Evolutionary conservation across 2,329 filamentous ascomycete species (phyloP), one percentile per base, ranked within the genome.

Genomic region (Nemania sp.): DNA sequence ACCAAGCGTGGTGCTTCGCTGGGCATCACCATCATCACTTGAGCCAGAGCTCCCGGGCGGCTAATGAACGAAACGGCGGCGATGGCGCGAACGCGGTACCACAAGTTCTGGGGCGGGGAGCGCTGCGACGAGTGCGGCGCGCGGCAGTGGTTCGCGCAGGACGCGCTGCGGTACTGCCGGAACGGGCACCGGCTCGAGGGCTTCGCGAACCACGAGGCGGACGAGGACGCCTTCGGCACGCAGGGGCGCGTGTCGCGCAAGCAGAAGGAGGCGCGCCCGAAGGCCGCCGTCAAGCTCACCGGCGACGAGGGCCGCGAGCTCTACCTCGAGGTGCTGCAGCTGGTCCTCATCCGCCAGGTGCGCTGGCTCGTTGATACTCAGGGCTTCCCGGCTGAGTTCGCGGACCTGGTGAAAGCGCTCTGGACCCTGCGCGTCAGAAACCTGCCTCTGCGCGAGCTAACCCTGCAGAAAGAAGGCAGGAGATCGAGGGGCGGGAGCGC

Each of bases 281-380:
- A 77, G 42, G 73, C 79, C 41, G 77, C 76, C 42, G 75, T 76
- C 54, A 80, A 86, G 66, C 76, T 89, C 44, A 70, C 70, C 5
- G 92, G 92, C 36, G 77, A 82, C 41, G 80, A 83, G 48, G 93
- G 88, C 12, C 83, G 86, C 60, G 83, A 88, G 59, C 80, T 97
- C 20, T 97, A 90, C 68, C 77, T 97, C 30, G 88, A 96, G 68
- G 88, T 84, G 59, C 82, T 95, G 54, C 93, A 97, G 71, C 77
- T 96, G 26, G 80, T 97, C 42, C 75, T 99, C 23, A 85, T 91
- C 68, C 90, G 88, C 66, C 93, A 97, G 74, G 75, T 90, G 14
- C 73, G 82, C 66, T 92, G 87, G 78, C 76, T 97, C 24, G 76
- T 96, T 12, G 75, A 81, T 19, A 75, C 79, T 5, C 85, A 86